phyloP scores from a whole-genome alignment of 768 basidiomycete species.

The Sporobolomyces phaffii region DNA sequence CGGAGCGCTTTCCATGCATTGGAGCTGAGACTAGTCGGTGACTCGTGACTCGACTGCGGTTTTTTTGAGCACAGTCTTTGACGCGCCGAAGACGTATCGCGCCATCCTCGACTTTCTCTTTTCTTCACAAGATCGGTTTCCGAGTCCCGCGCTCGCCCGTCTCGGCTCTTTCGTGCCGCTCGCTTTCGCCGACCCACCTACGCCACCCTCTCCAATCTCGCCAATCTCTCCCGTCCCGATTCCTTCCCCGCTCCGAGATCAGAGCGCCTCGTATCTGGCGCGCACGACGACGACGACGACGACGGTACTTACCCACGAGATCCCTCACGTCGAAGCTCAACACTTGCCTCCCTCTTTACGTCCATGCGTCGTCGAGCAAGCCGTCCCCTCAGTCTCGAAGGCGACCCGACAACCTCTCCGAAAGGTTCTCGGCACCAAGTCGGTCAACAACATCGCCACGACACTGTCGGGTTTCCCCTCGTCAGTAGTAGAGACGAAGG shows the following conservation, averaged over 20 bases:
- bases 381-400: not conserved
- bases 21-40: too few species aligned
- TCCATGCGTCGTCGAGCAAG: too few species aligned
- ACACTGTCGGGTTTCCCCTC: not conserved
- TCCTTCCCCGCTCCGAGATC: not conserved
- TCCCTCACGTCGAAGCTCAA: not conserved
- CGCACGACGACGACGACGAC: too few species aligned
- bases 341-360: too few species aligned
- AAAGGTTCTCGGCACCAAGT: slow-evolving; percentile 10
- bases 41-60: too few species aligned
- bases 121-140: slow-evolving; percentile 28
- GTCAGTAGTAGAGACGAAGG: too few species aligned
- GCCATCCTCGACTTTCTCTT: slow-evolving; percentile 33
- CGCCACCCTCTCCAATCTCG: slow-evolving; percentile 16
- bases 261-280: not conserved
- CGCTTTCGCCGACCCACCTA: slow-evolving; percentile 17
- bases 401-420: not conserved
- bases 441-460: slow-evolving; percentile 16
- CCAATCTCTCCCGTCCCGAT: slow-evolving; percentile 2
- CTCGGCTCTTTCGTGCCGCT: slow-evolving; percentile 12
- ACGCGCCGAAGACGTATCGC: slow-evolving; percentile 15
- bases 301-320: too few species aligned
- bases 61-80: too few species aligned
- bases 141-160: not conserved
- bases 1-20: too few species aligned